Evolutionary conservation across 257 asterid species (phyloP), one percentile per base, ranked within the genome.

Genomic region (Solanum chiquidenum): DNA sequence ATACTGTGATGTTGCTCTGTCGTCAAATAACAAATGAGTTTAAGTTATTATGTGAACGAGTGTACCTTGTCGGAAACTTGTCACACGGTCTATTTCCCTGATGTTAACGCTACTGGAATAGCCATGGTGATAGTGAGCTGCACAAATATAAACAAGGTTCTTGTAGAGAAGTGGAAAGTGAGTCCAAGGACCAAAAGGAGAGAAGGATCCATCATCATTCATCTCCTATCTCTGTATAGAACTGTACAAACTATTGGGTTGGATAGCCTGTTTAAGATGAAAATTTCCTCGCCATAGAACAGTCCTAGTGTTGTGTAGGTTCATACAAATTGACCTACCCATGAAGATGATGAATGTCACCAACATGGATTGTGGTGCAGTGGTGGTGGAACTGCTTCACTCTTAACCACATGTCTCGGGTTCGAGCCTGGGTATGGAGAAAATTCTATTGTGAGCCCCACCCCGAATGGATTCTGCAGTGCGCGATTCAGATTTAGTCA

Each of bases 111-210:
- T 83, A 91, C 91, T 38, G 97, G 97, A 72, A 94, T 96, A 29
- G 71, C 71, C 71, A 92, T 98, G 29, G 86, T 94, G 88, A 91
- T 94, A 29, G 88, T 98, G 74, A 91, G 90, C 68, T 96, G 98
- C 83, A 21, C 86, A 29, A 89, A 92, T 82, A 91, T 95, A 23
- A 94, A 94, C 90, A 95, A 94, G 88, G 89, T 96, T 12, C 90
- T 96, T 12, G 96, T 96, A 11, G 98, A 95, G 93, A 94, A 93
- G 91, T 89, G 91, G 90, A 96, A 95, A 91, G 99, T 94, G 46
- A 94, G 93, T 88, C 86, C 89, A 27, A 91, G 98, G 91, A 96
- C 98, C 76, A 91, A 91, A 87, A 87, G 98, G 87, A 94, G 95
- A 87, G 98, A 98, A 34, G 96, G 95, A 29, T 92, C 97, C 89